Evolutionary conservation across 75 land plant genomes (phyloP).

Genomic region (Pseudotsuga menziesii): DNA sequence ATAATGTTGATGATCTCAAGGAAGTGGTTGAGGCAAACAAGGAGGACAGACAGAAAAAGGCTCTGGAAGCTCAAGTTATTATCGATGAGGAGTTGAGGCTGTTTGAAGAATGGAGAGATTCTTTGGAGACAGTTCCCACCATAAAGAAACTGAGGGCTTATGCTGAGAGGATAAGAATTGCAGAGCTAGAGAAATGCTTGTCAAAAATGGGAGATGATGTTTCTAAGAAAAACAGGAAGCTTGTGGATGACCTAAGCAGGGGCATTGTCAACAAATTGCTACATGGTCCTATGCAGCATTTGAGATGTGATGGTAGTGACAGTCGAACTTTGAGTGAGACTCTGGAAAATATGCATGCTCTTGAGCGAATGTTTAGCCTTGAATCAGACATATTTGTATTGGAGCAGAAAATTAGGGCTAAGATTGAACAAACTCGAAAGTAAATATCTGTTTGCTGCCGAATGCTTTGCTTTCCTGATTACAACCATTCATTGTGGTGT

Average conservation of each 20-base stretch:
- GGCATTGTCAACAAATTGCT: slow-evolving; percentile 87
- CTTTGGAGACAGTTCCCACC: slow-evolving; percentile 84
- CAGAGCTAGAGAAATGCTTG: slow-evolving; percentile 78
- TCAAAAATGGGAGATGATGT: slow-evolving; percentile 75
- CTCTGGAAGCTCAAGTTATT: slow-evolving; percentile 81
- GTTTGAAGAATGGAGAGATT: slow-evolving; percentile 91
- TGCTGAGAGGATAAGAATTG: slow-evolving; percentile 64
- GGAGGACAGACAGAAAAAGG: slow-evolving; percentile 76
- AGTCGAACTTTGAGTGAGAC: slow-evolving; percentile 71
- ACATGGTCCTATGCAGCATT: slow-evolving; percentile 89
- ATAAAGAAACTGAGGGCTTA: slow-evolving; percentile 79
- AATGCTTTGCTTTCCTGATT: no score
- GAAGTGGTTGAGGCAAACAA: slow-evolving; percentile 93
- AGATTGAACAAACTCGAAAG: slow-evolving; percentile 32
- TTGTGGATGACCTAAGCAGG: slow-evolving; percentile 75
- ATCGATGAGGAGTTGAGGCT: slow-evolving; percentile 65
- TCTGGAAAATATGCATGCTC: slow-evolving; percentile 88
- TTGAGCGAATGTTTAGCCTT: slow-evolving; percentile 84
- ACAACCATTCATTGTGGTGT: no score
- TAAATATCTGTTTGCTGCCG: not conserved
- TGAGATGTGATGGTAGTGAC: slow-evolving; percentile 83
- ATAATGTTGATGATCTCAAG: slow-evolving; percentile 87
- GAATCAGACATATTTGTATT: slow-evolving; percentile 57
- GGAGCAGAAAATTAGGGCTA: slow-evolving; percentile 68
- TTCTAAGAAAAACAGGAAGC: slow-evolving; percentile 51